Evolutionary conservation across 1,139 yeast species (phyloP).

Genomic region (Arxiozyma bovina): DNA sequence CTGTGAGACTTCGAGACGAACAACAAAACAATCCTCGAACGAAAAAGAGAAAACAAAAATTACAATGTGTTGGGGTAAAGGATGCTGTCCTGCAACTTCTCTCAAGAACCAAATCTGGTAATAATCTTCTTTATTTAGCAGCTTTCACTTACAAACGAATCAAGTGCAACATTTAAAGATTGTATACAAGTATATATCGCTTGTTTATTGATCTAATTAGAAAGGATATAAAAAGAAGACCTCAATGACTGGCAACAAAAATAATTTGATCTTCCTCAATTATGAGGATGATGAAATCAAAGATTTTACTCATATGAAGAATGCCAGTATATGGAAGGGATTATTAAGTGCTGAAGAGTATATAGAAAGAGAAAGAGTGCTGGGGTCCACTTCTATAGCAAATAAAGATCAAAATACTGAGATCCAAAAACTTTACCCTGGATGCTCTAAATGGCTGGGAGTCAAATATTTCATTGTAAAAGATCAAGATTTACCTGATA

Average conservation of each 20-base stretch:
- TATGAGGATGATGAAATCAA: constrained; percentile 36
- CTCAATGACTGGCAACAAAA: background rate
- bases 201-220: background rate
- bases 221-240: background rate
- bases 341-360: constrained; percentile 41
- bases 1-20: too few species aligned
- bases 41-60: too few species aligned
- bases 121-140: too few species aligned
- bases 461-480: constrained; percentile 32
- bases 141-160: too few species aligned
- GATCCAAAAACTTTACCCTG: constrained; percentile 20
- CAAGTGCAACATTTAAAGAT: background rate
- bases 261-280: constrained; percentile 12
- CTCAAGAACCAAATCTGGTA: too few species aligned
- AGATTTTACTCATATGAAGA: constrained; percentile 41
- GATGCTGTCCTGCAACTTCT: too few species aligned
- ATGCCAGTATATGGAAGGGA: constrained; percentile 47
- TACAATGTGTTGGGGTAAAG: too few species aligned
- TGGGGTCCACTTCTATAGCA: constrained; percentile 36
- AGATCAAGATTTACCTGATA: constrained; percentile 24
- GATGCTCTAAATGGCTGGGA: constrained; percentile 26
- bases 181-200: background rate
- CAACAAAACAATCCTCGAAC: too few species aligned
- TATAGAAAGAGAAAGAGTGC: constrained; percentile 40
- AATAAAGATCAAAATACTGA: constrained; percentile 12